Evolutionary conservation across 257 asterid species (phyloP).

Genomic region (Ilex aquifolium): DNA sequence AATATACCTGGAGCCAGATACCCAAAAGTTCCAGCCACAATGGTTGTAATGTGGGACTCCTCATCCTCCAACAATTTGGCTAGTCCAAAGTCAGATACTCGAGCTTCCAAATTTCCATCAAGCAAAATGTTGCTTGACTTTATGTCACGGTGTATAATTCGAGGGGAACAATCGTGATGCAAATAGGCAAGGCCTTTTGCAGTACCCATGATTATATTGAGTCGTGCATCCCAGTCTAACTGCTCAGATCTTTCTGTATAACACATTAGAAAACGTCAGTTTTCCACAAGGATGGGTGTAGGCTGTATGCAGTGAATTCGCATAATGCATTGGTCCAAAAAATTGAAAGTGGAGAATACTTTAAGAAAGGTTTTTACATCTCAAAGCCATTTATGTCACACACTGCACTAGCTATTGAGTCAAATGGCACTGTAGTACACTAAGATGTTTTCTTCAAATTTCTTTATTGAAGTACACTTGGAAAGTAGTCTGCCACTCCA

Average conservation of each 20-base stretch:
- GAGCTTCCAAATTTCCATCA: slow-evolving; percentile 83
- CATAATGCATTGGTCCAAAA: no score
- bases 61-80: slow-evolving; percentile 91
- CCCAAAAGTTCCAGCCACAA: slow-evolving; percentile 97
- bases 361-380: no score
- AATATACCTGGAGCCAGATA: slow-evolving; percentile 89
- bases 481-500: no score
- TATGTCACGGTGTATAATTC: slow-evolving; percentile 89
- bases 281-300: slow-evolving; percentile 6
- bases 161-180: slow-evolving; percentile 96
- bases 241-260: slow-evolving; percentile 68
- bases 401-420: no score
- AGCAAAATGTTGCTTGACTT: slow-evolving; percentile 92
- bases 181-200: slow-evolving; percentile 90
- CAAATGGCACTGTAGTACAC: not conserved
- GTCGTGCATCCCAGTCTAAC: slow-evolving; percentile 87
- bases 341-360: no score
- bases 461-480: no score
- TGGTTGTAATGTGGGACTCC: slow-evolving; percentile 93
- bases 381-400: no score
- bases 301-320: no score
- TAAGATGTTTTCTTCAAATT: not conserved
- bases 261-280: slow-evolving; percentile 13
- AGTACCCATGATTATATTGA: slow-evolving; percentile 83
- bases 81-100: slow-evolving; percentile 92